Percentiles rank a stretch among this genome's conserved stretches.
Conservation (phyloP, 1,284 basidiomycete genomes). For the Moniliophthora roreri region DNA sequence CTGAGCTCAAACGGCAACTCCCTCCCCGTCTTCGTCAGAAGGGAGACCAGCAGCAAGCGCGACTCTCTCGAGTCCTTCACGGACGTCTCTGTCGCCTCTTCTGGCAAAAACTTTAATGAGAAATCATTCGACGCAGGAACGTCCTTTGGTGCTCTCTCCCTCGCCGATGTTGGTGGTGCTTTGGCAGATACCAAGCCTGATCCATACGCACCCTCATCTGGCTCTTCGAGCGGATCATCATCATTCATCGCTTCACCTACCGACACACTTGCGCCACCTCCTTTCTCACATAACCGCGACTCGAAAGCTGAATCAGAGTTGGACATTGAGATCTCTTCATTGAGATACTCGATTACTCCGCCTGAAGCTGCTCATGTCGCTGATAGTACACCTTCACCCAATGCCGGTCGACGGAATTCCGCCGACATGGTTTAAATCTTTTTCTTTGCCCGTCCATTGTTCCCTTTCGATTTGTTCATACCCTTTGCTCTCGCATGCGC, state of each 20-base stretch:
- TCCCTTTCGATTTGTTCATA: background rate
- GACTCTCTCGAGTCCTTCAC: slow-evolving; percentile 48
- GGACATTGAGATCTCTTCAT: slow-evolving; percentile 11
- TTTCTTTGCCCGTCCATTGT: background rate
- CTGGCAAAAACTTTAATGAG: slow-evolving; percentile 28
- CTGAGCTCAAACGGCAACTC: slow-evolving; percentile 21
- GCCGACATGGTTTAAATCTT: background rate
- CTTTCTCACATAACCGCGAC: no score
- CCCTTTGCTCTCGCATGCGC: background rate
- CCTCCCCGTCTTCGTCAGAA: slow-evolving; percentile 43
- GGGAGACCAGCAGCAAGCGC: slow-evolving; percentile 38
- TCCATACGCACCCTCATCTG: slow-evolving; percentile 13
- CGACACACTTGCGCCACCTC: background rate
- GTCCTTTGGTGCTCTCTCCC: slow-evolving; percentile 34
- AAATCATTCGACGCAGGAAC: slow-evolving; percentile 27
- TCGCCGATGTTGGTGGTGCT: slow-evolving; percentile 37
- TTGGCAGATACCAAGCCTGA: slow-evolving; percentile 31
- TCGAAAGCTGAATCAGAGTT: background rate
- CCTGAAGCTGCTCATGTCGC: slow-evolving; percentile 1
- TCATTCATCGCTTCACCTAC: background rate
- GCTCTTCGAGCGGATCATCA: slow-evolving; percentile 25
- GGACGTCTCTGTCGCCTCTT: slow-evolving; percentile 28
- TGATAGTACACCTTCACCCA: background rate
- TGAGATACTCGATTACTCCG: background rate
- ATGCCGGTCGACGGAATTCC: no score